These are phyloP conservation scores for Rhodotorula sp. DNA, from an alignment of 1,284 basidiomycete species.

Conservation along the genomic window DNA sequence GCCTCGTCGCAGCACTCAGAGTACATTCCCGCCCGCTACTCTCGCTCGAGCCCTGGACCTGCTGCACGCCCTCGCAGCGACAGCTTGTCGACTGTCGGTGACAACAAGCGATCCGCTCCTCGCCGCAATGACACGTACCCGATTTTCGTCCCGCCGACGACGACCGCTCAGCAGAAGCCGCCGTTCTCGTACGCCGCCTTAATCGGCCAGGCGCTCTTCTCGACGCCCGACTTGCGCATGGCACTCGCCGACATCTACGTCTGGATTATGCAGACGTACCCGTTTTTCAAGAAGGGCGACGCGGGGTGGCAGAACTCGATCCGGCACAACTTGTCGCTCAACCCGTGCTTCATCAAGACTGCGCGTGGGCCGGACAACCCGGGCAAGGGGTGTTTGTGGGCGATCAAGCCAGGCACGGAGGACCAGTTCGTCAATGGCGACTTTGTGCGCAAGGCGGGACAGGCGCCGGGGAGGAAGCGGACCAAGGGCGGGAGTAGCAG, in stretches of 20 bases:
- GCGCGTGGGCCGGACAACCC: slow-evolving; percentile 47
- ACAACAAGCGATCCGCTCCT: slow-evolving; percentile 13
- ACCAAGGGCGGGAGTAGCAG: slow-evolving; percentile 8
- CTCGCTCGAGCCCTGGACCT: slow-evolving; percentile 34
- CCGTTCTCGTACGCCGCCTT: slow-evolving; percentile 88
- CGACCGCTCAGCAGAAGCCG: slow-evolving; percentile 60
- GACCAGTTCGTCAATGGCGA: slow-evolving; percentile 47
- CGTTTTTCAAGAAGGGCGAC: slow-evolving; percentile 81
- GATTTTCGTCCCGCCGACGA: background rate
- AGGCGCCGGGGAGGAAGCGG: slow-evolving; percentile 8
- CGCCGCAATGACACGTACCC: slow-evolving; percentile 11
- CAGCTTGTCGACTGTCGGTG: slow-evolving; percentile 1
- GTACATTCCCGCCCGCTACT: slow-evolving; percentile 19
- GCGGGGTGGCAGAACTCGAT: slow-evolving; percentile 91
- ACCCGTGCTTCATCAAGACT: slow-evolving; percentile 56
- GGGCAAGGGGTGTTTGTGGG: slow-evolving; percentile 54
- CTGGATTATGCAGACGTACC: slow-evolving; percentile 90
- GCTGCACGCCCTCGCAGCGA: background rate
- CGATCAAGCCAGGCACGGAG: slow-evolving; percentile 47
- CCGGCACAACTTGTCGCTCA: slow-evolving; percentile 84
- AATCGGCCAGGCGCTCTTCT: slow-evolving; percentile 89
- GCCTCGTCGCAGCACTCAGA: slow-evolving; percentile 32
- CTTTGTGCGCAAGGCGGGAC: slow-evolving; percentile 43
- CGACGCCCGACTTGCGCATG: slow-evolving; percentile 76
- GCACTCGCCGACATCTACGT: slow-evolving; percentile 94